These are phyloP conservation scores for Sesbania bispinosa DNA, from an alignment of 306 rosid species.

Conservation along the genomic window DNA sequence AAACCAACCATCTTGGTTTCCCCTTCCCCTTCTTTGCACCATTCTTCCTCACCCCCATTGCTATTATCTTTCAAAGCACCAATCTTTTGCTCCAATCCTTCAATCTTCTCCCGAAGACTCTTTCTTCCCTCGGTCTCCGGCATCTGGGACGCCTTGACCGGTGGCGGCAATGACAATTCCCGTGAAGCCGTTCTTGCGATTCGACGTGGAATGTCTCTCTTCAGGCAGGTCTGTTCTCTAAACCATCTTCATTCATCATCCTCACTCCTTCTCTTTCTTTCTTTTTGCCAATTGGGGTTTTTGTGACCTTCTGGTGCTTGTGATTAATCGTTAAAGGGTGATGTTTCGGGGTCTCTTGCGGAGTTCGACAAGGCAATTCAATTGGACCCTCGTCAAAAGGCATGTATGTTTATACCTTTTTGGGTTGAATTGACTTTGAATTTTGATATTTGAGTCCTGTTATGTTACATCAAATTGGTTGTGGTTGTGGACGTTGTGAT, in stretches of 20 bases:
- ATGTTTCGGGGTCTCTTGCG: conserved; percentile 69
- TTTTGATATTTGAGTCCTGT: neutral
- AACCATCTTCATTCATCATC: neutral
- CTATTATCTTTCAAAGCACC: conserved; percentile 32
- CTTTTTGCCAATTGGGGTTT: neutral
- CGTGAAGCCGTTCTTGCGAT: conserved; percentile 63
- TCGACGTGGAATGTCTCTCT: conserved; percentile 84
- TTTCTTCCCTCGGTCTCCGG: conserved; percentile 74
- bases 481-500: conserved; percentile 26
- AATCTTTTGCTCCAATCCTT: conserved; percentile 26
- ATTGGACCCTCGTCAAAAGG: conserved; percentile 90
- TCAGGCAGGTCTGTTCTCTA: conserved; percentile 52
- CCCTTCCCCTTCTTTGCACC: conserved; percentile 11
- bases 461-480: conserved; percentile 29
- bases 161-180: conserved; percentile 58
- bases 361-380: conserved; percentile 82
- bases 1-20: conserved; percentile 34
- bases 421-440: conserved; percentile 17
- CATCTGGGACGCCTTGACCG: conserved; percentile 81
- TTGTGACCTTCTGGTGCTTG: neutral
- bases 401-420: conserved; percentile 56
- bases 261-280: neutral
- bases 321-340: conserved; percentile 45
- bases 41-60: conserved; percentile 20
- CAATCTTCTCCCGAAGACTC: conserved; percentile 48